These are phyloP conservation scores for Phytophthora hybrid DNA, from an alignment of 352 stramenopile species.

Conservation along the genomic window DNA sequence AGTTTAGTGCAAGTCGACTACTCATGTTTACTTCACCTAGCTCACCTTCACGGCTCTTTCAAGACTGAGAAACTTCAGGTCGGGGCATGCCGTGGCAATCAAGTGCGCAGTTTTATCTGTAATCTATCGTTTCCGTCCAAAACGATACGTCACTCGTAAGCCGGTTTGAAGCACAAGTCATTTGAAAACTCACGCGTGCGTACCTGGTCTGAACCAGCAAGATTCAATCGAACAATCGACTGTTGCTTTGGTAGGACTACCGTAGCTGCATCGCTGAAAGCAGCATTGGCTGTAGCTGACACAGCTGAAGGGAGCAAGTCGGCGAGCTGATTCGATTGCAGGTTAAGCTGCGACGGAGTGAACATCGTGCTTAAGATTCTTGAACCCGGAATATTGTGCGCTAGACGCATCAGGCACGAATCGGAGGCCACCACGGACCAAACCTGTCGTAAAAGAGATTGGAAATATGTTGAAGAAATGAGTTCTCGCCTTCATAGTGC, in stretches of 20 bases:
- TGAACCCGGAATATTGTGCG: not conserved
- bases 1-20: not conserved
- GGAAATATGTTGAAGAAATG: not conserved
- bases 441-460: constrained; percentile 31
- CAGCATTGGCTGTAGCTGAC: constrained; percentile 3
- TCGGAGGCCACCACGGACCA: constrained; percentile 79
- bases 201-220: constrained; percentile 67
- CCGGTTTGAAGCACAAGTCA: not conserved
- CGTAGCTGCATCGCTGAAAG: constrained; percentile 1
- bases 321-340: constrained; percentile 49
- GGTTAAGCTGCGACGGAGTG: not conserved
- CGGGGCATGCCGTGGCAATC: constrained; percentile 43
- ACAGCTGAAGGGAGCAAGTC: constrained; percentile 45
- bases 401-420: constrained; percentile 59
- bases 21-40: not conserved
- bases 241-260: constrained; percentile 8
- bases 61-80: constrained; percentile 57
- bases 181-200: not conserved
- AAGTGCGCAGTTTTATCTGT: constrained; percentile 52
- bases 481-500: not conserved
- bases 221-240: constrained; percentile 52
- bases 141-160: not conserved
- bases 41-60: constrained; percentile 51
- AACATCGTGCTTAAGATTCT: constrained; percentile 13
- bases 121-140: constrained; percentile 34